Evolutionary conservation across 2,329 filamentous ascomycete species (phyloP), one percentile per base, ranked within the genome.

Genomic region (Dothistroma pini): DNA sequence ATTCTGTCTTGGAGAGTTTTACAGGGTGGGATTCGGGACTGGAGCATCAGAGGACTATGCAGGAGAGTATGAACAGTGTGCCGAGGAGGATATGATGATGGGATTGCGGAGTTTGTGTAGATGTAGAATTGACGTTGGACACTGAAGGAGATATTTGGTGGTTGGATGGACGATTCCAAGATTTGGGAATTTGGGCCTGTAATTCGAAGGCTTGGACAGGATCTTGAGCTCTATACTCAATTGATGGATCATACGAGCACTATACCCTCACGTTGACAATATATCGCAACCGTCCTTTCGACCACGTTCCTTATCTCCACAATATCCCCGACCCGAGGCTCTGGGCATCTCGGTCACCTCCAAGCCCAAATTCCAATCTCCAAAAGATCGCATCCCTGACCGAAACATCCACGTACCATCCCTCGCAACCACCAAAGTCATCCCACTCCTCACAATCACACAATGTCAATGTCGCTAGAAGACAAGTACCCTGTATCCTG

Each of bases 401-500:
- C 11, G 12, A 57, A 12, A 54, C 31, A 5, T 51, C 41, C 41
- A 44, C 41, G 14, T 44, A 5, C 41, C 16, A 44, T 44, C 16
- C 41, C 9, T 44, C 41, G 8, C 41, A 1, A 16, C 4, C 41
- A 44, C 41, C 41, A 44, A 44, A 4, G 41, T 44, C 41, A 8
- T 44, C 14, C n/a, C 41, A n/a, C 41, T 2, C 50, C 21, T 21
- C 44, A 52, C 21, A 8, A 50, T 35, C 21, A 10, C 44, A 52
- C 21, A 8, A 50, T 35, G 29, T 55, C 32, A 29, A 56, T 52
- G 52, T 60, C 54, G 12, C 38, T 34, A 38, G 65, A 68, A 35
- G 68, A 72, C 2, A 72, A 75, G 58, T 81, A 80, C 68, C 77
- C 79, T 6, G 70, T 77, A 32, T 52, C 71, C 47, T 87, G 84